A percentile compares a stretch with the other conserved stretches of the same genome.
phyloP scores from a whole-genome alignment of 139 green algal genomes.

The Gonium pectorale region DNA sequence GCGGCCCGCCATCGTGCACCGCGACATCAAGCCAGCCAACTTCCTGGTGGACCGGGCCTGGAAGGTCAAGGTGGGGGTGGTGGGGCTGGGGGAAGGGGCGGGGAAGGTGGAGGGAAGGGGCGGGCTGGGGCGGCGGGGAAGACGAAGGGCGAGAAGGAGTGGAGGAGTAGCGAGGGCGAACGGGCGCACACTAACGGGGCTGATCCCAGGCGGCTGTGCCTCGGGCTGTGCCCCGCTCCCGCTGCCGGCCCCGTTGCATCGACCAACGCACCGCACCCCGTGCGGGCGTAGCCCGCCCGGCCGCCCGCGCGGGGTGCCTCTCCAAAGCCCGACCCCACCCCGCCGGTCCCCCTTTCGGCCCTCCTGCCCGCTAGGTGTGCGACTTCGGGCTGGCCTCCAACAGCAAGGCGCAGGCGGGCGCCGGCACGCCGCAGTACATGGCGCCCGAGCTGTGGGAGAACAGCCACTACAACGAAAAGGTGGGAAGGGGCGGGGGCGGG shows the following conservation, averaged over 20 bases:
- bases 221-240: no score
- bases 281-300: no score
- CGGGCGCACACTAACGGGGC: no score
- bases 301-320: no score
- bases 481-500: neutral
- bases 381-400: constrained; percentile 77
- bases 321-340: no score
- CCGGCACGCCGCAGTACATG: constrained; percentile 81
- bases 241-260: no score
- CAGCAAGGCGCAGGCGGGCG: constrained; percentile 56
- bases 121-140: neutral
- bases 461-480: constrained; percentile 73
- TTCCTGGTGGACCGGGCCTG: constrained; percentile 80
- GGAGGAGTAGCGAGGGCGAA: no score
- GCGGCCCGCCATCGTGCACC: constrained; percentile 69
- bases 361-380: no score
- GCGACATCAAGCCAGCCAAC: constrained; percentile 91
- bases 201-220: no score
- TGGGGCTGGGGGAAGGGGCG: neutral
- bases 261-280: no score
- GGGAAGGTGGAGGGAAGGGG: neutral
- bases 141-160: neutral
- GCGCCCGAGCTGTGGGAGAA: constrained; percentile 76
- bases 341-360: no score
- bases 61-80: constrained; percentile 62